phyloP scores from a whole-genome alignment of 1,284 basidiomycete genomes.

The Cystobasidiaceae sp. region DNA sequence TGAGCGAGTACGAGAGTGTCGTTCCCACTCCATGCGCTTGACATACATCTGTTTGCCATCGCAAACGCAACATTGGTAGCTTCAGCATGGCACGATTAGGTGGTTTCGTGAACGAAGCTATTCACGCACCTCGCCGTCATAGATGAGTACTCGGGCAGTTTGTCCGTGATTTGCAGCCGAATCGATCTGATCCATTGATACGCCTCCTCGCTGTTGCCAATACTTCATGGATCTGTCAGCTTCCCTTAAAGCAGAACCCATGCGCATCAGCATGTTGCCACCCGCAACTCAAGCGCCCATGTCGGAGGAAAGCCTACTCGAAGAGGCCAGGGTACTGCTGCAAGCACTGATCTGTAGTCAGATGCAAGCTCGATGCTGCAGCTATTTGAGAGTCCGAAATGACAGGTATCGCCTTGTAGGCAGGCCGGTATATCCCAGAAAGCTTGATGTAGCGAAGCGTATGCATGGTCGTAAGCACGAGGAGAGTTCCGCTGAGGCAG shows the following conservation, averaged over 20 bases:
- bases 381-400: slow-evolving; percentile 24
- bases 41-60: slow-evolving; percentile 42
- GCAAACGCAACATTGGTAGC: neutral
- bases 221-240: slow-evolving; percentile 44
- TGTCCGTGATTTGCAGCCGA: slow-evolving; percentile 42
- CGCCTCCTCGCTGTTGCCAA: slow-evolving; percentile 41
- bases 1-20: slow-evolving; percentile 41
- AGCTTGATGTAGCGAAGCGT: slow-evolving; percentile 6
- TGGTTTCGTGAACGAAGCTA: neutral
- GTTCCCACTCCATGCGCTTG: slow-evolving; percentile 42
- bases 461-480: neutral
- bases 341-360: slow-evolving; percentile 42
- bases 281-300: neutral
- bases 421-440: slow-evolving; percentile 15
- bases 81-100: neutral
- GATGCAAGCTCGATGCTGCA: slow-evolving; percentile 30
- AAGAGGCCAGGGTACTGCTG: slow-evolving; percentile 43
- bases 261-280: neutral
- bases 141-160: slow-evolving; percentile 44
- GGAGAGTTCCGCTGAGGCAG: slow-evolving; percentile 7
- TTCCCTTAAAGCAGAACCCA: slow-evolving; percentile 35
- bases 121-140: slow-evolving; percentile 43
- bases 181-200: slow-evolving; percentile 43
- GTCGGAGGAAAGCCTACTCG: slow-evolving; percentile 23
- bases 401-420: slow-evolving; percentile 13